Percentiles rank a stretch among this genome's conserved stretches.
phyloP scores from a whole-genome alignment of 2,329 filamentous ascomycete genomes.

The Colletotrichum agaves region DNA sequence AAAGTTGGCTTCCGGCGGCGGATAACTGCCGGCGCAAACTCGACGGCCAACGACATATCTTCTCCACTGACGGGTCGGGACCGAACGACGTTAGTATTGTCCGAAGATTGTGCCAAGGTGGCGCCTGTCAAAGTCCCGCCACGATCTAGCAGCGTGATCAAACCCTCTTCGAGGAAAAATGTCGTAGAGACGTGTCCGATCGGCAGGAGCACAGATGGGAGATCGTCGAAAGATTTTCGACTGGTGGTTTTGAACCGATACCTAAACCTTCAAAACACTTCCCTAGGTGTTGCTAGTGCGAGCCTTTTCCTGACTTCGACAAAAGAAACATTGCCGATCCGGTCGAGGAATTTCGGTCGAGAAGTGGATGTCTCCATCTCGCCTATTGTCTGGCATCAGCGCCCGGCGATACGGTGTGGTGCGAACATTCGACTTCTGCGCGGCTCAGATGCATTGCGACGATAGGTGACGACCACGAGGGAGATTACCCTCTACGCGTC shows the following conservation, averaged over 20 bases:
- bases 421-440: background rate
- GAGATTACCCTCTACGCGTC: background rate
- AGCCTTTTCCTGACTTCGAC: background rate
- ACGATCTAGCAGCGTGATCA: constrained; percentile 19
- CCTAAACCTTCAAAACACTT: background rate
- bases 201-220: constrained; percentile 15
- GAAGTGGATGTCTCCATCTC: too few relatives aligned
- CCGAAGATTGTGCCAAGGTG: constrained; percentile 25
- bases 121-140: constrained; percentile 26
- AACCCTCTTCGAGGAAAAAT: constrained; percentile 9
- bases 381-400: background rate
- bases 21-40: background rate
- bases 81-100: background rate
- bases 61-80: constrained; percentile 10
- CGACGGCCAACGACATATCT: background rate
- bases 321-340: background rate
- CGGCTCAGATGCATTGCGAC: background rate
- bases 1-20: constrained; percentile 6
- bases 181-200: constrained; percentile 13
- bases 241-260: constrained; percentile 1
- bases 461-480: background rate
- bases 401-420: too few relatives aligned
- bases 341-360: background rate
- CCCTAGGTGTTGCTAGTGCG: background rate
- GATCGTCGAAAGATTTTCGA: constrained; percentile 13